Percentiles rank a stretch among this genome's conserved stretches.
These are phyloP conservation scores for Xylaria digitata DNA, from an alignment of 2,329 filamentous ascomycete genomes.

Conservation along the genomic window DNA sequence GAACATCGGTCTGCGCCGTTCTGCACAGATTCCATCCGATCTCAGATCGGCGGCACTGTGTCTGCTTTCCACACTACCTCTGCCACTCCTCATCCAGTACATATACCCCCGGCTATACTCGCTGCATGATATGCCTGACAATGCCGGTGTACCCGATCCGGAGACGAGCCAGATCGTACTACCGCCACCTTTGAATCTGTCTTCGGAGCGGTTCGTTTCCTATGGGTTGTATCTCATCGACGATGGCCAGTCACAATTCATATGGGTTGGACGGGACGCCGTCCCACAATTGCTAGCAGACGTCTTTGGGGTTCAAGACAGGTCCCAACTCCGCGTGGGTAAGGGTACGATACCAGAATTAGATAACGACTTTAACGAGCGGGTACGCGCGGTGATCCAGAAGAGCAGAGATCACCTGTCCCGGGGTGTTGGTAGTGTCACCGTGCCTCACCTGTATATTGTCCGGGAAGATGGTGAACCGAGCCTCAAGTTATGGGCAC, in stretches of 20 bases:
- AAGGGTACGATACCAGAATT: conserved; percentile 88
- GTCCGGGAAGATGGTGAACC: conserved; percentile 97
- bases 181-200: conserved; percentile 85
- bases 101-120: conserved; percentile 89
- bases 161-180: conserved; percentile 90
- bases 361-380: conserved; percentile 96
- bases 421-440: conserved; percentile 90
- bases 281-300: conserved; percentile 89
- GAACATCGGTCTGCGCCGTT: conserved; percentile 92
- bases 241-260: conserved; percentile 95
- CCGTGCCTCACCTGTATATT: conserved; percentile 91
- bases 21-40: conserved; percentile 92
- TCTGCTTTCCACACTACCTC: conserved; percentile 90
- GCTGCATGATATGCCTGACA: conserved; percentile 95
- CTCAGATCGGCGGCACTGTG: conserved; percentile 93
- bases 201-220: conserved; percentile 85
- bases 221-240: conserved; percentile 97
- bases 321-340: conserved; percentile 86
- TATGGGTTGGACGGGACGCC: conserved; percentile 94
- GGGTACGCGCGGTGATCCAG: conserved; percentile 86
- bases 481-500: conserved; percentile 93
- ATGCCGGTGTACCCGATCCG: conserved; percentile 84
- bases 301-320: conserved; percentile 89
- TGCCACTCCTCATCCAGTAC: conserved; percentile 91
- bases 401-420: conserved; percentile 91